A percentile compares a stretch with the other conserved stretches of the same genome.
These are phyloP conservation scores for Annulohypoxylon stygium DNA, from an alignment of 495 filamentous ascomycete genomes.

Conservation along the genomic window DNA sequence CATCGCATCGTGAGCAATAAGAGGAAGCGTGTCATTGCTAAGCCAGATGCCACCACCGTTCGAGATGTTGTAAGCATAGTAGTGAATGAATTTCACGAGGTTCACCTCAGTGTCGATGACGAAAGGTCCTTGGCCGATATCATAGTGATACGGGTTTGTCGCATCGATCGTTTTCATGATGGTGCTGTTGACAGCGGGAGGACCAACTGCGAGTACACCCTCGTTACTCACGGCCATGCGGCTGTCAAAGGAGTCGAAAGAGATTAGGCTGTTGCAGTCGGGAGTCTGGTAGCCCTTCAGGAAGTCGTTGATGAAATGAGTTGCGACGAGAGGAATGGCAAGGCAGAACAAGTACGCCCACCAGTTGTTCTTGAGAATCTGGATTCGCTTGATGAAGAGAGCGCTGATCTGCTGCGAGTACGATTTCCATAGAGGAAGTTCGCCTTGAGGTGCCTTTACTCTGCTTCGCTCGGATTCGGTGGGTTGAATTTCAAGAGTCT, in stretches of 20 bases:
- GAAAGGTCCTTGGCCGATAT: constrained; percentile 28
- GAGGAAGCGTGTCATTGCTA: constrained; percentile 57
- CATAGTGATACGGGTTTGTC: constrained; percentile 14
- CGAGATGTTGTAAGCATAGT: constrained; percentile 67
- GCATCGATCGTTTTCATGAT: constrained; percentile 24
- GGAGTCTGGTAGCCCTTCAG: constrained; percentile 59
- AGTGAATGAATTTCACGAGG: constrained; percentile 69
- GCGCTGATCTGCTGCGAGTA: constrained; percentile 71
- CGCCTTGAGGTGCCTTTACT: constrained; percentile 27
- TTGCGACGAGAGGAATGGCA: constrained; percentile 71
- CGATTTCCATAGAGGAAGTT: constrained; percentile 39
- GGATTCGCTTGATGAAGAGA: constrained; percentile 75
- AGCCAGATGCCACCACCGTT: constrained; percentile 74
- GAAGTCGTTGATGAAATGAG: constrained; percentile 46
- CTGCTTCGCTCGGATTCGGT: constrained; percentile 36
- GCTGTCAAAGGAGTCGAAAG: constrained; percentile 21
- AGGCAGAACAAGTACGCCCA: constrained; percentile 73
- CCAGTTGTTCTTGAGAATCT: constrained; percentile 73
- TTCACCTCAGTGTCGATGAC: constrained; percentile 61
- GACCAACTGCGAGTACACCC: constrained; percentile 18
- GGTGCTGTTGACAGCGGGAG: constrained; percentile 31
- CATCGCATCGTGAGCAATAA: constrained; percentile 67
- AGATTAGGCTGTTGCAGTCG: constrained; percentile 35
- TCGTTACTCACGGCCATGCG: constrained; percentile 4
- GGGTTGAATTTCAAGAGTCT: constrained; percentile 41